Evolutionary conservation across 176 grass and related monocot genomes (phyloP), one percentile per base, ranked within the genome.

Genomic region (Carex pumila): DNA sequence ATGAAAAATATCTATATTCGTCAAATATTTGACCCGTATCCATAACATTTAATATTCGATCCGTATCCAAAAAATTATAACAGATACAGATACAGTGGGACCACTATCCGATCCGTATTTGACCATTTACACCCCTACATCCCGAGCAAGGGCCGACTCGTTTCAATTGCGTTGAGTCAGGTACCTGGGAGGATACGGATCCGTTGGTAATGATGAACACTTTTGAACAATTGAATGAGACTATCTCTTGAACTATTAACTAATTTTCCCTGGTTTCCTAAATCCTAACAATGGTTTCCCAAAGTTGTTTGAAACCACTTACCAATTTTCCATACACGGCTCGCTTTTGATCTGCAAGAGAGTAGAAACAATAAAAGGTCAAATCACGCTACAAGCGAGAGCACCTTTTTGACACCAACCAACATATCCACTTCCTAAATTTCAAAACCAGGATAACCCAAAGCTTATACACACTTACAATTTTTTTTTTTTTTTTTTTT

Each of bases 401-500:
- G 10, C 3, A 19, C 43, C 50, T 32, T 76, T 39, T 76, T 31
- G 39, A 54, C 12, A 54, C n/a, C 47, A 12, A 76, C 10, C 47
- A 22, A 76, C 12, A 56, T 77, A 77, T 56, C 25, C 49, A 52
- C 43, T 29, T 53, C n/a, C 71, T 14, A 74, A 12, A 54, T 29
- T 52, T 14, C n/a, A 76, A 31, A 71, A 54, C 12, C 71, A 31
- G 45, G 10, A 56, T 17, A 22, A 76, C 50, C 22, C 47, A 76
- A 76, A 56, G 25, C 73, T 31, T 54, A 77, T 77, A 77, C 36
- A 80, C 0, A 80, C n/a, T 61, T 61, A 37, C 25, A 80, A 31
- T 34, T 36, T 15, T 41, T 61, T 61, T 71, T 43, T 61, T 79
- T 79, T 61, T 61, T 71, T 43, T 61, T 80, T 80, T 82, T 25